phyloP scores from a whole-genome alignment of 495 filamentous ascomycete genomes.

The Pseudevernia furfuracea region DNA sequence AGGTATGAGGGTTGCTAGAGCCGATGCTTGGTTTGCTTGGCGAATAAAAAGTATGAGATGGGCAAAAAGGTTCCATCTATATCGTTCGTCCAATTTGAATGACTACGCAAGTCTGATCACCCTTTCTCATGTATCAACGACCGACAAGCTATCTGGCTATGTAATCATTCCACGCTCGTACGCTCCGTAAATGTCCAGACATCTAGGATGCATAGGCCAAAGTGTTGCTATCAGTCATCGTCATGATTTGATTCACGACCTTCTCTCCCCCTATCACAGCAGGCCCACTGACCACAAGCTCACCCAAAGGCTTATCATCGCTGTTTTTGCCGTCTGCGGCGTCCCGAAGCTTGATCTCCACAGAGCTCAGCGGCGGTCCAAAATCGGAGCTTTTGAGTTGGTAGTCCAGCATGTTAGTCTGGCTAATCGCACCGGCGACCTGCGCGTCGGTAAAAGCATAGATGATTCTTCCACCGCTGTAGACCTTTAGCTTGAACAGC shows the following conservation, averaged over 20 bases:
- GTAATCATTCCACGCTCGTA: background rate
- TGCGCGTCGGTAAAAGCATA: conserved; percentile 77
- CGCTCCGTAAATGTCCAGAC: background rate
- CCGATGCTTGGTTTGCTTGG: no score
- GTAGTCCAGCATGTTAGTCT: conserved; percentile 86
- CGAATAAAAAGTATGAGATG: no score
- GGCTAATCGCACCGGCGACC: conserved; percentile 75
- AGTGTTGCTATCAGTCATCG: conserved; percentile 47
- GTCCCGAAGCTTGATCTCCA: conserved; percentile 67
- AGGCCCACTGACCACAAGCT: conserved; percentile 60
- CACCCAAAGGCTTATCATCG: conserved; percentile 47
- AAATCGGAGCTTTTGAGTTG: conserved; percentile 56
- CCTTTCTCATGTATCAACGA: background rate
- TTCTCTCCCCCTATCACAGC: conserved; percentile 59
- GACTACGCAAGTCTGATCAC: background rate
- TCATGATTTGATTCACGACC: conserved; percentile 49
- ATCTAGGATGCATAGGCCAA: conserved; percentile 34
- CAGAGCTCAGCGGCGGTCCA: conserved; percentile 68
- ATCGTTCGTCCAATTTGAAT: background rate
- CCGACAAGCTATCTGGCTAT: background rate
- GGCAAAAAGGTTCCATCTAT: background rate
- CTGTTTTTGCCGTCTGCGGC: conserved; percentile 52
- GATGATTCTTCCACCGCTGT: conserved; percentile 70
- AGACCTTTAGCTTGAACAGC: conserved; percentile 70
- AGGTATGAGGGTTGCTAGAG: no score